These are phyloP conservation scores for Hydnomerulius pinastri DNA, from an alignment of 768 basidiomycete genomes.

Conservation along the genomic window DNA sequence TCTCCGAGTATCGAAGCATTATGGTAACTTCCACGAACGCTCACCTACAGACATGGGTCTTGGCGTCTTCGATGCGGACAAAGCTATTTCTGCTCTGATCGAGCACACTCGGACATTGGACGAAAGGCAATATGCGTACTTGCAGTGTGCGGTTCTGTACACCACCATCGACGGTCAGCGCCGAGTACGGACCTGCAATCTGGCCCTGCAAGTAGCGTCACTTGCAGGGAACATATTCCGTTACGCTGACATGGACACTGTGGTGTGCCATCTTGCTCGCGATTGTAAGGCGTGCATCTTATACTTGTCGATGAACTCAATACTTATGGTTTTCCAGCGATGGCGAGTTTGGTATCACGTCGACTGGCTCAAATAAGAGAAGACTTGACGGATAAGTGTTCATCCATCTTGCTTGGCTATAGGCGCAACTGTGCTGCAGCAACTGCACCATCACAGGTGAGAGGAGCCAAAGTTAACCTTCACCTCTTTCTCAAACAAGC, in stretches of 20 bases:
- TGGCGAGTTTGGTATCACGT: conserved; percentile 59
- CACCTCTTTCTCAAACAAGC: conserved; percentile 7
- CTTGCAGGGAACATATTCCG: conserved; percentile 92
- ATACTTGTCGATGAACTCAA: neutral
- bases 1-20: conserved; percentile 62
- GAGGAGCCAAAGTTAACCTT: conserved; percentile 8
- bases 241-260: conserved; percentile 87
- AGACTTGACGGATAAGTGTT: conserved; percentile 80
- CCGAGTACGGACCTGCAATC: conserved; percentile 81
- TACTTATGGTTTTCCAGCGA: conserved; percentile 48
- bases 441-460: conserved; percentile 76
- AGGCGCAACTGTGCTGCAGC: conserved; percentile 85
- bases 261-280: conserved; percentile 71
- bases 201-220: conserved; percentile 78
- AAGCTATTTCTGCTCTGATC: conserved; percentile 73
- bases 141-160: conserved; percentile 89
- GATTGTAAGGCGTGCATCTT: conserved; percentile 56
- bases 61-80: conserved; percentile 79
- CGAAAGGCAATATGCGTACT: conserved; percentile 68
- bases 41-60: conserved; percentile 75
- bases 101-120: conserved; percentile 71
- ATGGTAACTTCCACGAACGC: conserved; percentile 72
- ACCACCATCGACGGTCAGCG: conserved; percentile 78
- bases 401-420: conserved; percentile 81
- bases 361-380: conserved; percentile 79